Evolutionary conservation across 768 basidiomycete species (phyloP).

Genomic region (Lenzites betulinus): DNA sequence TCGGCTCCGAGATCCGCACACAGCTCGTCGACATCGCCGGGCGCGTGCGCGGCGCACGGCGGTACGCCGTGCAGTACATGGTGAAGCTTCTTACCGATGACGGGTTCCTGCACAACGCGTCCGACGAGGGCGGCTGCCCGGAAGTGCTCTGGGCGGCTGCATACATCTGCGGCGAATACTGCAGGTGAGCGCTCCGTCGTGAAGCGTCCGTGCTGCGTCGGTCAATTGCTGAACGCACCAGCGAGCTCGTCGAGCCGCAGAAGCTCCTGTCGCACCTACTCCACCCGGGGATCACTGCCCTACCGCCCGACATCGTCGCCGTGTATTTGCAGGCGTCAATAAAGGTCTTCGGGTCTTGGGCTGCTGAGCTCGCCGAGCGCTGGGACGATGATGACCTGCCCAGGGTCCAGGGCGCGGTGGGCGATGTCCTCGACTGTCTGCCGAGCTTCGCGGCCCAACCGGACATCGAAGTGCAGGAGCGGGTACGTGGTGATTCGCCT

Average conservation of each 20-base stretch:
- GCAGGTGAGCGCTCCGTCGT: constrained; percentile 57
- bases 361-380: constrained; percentile 66
- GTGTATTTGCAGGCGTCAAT: constrained; percentile 81
- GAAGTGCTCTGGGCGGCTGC: constrained; percentile 93
- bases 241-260: constrained; percentile 78
- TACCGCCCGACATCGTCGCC: constrained; percentile 66
- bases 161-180: constrained; percentile 96
- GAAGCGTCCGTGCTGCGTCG: constrained; percentile 7
- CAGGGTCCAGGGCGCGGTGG: constrained; percentile 65
- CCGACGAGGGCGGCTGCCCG: constrained; percentile 72
- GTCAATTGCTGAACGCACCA: constrained; percentile 31
- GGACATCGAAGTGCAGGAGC: constrained; percentile 90
- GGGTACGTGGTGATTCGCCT: constrained; percentile 50
- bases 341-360: constrained; percentile 89
- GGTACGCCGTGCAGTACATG: constrained; percentile 84
- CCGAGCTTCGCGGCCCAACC: constrained; percentile 57
- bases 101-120: constrained; percentile 63
- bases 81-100: constrained; percentile 81
- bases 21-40: constrained; percentile 87
- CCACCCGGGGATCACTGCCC: constrained; percentile 54
- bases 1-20: constrained; percentile 77
- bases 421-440: constrained; percentile 60
- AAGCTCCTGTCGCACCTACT: constrained; percentile 72
- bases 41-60: constrained; percentile 72
- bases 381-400: constrained; percentile 78